Evolutionary conservation across 352 stramenopile genomes (phyloP).

Genomic region (Globisporangium sylvaticum): DNA sequence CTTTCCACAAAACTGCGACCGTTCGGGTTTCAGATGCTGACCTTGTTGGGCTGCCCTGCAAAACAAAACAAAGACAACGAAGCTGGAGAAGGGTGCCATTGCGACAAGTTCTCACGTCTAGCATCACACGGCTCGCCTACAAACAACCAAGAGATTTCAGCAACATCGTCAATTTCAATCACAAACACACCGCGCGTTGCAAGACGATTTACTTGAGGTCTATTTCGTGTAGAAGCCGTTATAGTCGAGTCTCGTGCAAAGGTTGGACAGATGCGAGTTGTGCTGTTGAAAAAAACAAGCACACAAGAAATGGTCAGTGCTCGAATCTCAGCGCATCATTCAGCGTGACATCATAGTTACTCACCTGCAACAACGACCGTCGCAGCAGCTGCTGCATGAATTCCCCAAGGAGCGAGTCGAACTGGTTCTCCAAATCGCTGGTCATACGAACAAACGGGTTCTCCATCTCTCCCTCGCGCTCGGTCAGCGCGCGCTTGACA

Average conservation of each 20-base stretch:
- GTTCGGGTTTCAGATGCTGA: too few relatives aligned
- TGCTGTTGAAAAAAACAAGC: slow-evolving; percentile 24
- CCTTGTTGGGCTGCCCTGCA: too few relatives aligned
- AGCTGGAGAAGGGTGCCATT: neutral
- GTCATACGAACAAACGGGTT: slow-evolving; percentile 80
- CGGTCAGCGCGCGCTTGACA: slow-evolving; percentile 65
- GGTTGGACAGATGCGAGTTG: slow-evolving; percentile 64
- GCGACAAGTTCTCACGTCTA: neutral
- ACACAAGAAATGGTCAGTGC: neutral
- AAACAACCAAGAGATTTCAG: neutral
- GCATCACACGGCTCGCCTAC: neutral
- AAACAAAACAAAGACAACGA: neutral
- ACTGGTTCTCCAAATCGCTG: slow-evolving; percentile 79
- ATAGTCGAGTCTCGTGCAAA: slow-evolving; percentile 62
- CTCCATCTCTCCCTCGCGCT: slow-evolving; percentile 56
- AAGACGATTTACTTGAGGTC: neutral
- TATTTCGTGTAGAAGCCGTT: slow-evolving; percentile 74
- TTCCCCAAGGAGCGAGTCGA: slow-evolving; percentile 80
- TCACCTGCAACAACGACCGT: slow-evolving; percentile 79
- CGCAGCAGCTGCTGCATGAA: slow-evolving; percentile 89
- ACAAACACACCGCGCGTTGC: slow-evolving; percentile 1
- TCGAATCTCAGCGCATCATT: neutral
- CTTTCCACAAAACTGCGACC: slow-evolving; percentile 3
- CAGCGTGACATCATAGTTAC: neutral
- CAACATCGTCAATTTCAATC: neutral